Evolutionary conservation across 164 flowering plant species (phyloP).

Genomic region (Cinnamomum chago): DNA sequence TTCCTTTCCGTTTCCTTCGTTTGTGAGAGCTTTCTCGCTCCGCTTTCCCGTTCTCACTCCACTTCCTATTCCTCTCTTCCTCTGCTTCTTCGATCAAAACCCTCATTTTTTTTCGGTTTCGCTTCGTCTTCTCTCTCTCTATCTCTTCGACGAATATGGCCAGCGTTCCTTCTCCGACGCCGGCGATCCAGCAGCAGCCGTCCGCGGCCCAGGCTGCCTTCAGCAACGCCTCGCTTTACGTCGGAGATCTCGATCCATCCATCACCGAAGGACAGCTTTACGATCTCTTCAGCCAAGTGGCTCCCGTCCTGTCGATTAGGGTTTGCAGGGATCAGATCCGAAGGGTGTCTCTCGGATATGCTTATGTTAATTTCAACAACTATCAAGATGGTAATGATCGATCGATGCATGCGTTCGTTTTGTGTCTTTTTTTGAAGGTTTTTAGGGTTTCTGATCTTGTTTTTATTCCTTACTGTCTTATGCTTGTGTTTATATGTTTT

Average conservation of each 20-base stretch:
- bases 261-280: constrained; percentile 46
- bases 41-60: too few relatives aligned
- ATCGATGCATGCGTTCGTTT: background rate
- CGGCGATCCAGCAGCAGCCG: constrained; percentile 1
- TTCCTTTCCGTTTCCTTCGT: background rate
- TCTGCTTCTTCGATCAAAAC: background rate
- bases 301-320: constrained; percentile 49
- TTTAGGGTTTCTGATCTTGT: background rate
- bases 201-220: constrained; percentile 17
- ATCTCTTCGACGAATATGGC: constrained; percentile 13
- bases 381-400: constrained; percentile 49
- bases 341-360: constrained; percentile 60
- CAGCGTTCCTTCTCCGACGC: constrained; percentile 4
- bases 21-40: background rate
- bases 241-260: constrained; percentile 60
- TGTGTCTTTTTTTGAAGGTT: background rate
- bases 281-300: constrained; percentile 54
- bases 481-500: background rate
- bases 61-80: background rate
- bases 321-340: constrained; percentile 60
- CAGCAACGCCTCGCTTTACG: constrained; percentile 53
- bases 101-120: background rate
- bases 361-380: constrained; percentile 51
- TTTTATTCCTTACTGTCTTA: too few relatives aligned
- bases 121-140: background rate